A percentile compares a stretch with the other conserved stretches of the same genome.
Evolutionary conservation across 108 stramenopile species (phyloP).

Genomic region (Aurantiochytrium sp.): DNA sequence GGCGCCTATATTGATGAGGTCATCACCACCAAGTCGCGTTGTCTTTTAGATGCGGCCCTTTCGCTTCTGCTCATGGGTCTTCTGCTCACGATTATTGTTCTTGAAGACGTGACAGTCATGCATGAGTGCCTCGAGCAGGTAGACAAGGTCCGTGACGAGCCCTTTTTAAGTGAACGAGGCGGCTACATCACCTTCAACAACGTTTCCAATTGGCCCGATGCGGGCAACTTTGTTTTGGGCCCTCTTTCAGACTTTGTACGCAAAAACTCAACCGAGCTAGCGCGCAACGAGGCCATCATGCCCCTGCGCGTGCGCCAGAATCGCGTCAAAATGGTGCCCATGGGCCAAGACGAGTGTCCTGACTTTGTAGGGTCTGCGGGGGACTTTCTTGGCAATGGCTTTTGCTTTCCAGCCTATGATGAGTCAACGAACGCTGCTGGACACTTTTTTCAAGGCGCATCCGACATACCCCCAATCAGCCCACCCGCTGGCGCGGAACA

Average conservation of each 20-base stretch:
- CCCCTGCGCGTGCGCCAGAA: background rate
- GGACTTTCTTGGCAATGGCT: background rate
- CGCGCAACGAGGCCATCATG: background rate
- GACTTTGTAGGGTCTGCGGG: background rate
- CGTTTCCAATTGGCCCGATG: background rate
- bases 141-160: background rate
- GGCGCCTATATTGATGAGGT: background rate
- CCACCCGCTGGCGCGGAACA: background rate
- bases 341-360: background rate
- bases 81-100: background rate
- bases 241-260: background rate
- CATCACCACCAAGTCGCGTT: background rate
- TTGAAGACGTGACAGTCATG: background rate
- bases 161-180: background rate
- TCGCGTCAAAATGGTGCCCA: background rate
- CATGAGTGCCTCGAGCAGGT: background rate
- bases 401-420: background rate
- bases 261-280: background rate
- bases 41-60: background rate
- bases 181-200: background rate
- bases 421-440: background rate
- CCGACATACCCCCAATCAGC: too few relatives aligned
- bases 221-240: background rate
- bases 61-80: background rate
- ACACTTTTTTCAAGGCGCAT: background rate